Evolutionary conservation across 208 protist genomes (phyloP).

Genomic region (Vickermania spadyakhi): DNA sequence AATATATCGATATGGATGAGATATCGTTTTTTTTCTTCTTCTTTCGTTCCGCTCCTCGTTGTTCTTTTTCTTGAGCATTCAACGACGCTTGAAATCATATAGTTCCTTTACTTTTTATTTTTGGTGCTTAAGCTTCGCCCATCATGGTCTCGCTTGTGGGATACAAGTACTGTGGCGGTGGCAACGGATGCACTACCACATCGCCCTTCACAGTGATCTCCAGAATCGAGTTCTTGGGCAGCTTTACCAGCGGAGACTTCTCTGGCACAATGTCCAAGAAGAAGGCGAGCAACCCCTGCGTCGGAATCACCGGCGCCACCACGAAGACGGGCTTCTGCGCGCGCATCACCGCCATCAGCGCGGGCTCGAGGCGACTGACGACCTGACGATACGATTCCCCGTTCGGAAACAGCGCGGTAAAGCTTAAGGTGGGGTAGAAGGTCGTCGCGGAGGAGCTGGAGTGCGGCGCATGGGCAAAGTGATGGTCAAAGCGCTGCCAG

Average conservation of each 20-base stretch:
- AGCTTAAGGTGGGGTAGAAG: conserved; percentile 29
- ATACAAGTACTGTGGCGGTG: neutral
- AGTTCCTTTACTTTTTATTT: no score
- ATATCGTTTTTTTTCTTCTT: no score
- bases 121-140: neutral
- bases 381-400: conserved; percentile 83
- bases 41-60: no score
- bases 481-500: conserved; percentile 19
- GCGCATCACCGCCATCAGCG: conserved; percentile 80
- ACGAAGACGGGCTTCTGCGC: conserved; percentile 71
- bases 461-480: conserved; percentile 33
- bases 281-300: conserved; percentile 67
- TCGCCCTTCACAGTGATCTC: conserved; percentile 72
- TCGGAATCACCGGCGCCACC: conserved; percentile 49
- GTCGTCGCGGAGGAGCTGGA: conserved; percentile 15
- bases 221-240: conserved; percentile 57
- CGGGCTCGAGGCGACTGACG: conserved; percentile 76
- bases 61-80: no score
- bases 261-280: conserved; percentile 72
- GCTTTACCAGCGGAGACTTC: conserved; percentile 47
- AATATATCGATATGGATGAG: neutral
- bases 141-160: neutral
- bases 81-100: no score
- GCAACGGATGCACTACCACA: conserved; percentile 61
- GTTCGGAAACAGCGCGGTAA: conserved; percentile 76